These are phyloP conservation scores for Westerdykella aurantiaca DNA, from an alignment of 2,329 filamentous ascomycete species.

Conservation along the genomic window DNA sequence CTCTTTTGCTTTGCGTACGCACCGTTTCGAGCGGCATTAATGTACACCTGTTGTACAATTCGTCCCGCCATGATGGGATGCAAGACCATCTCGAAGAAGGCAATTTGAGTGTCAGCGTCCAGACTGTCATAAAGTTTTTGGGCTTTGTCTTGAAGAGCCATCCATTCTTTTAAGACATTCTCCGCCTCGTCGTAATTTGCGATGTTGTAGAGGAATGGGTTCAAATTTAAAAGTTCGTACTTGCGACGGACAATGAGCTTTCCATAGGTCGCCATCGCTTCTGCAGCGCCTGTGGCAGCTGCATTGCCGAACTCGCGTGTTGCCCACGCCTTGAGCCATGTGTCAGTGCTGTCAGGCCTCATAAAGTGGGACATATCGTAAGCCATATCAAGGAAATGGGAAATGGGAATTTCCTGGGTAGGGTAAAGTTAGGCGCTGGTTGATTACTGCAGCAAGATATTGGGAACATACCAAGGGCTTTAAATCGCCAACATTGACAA, in stretches of 20 bases:
- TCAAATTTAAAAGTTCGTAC: conserved; percentile 53
- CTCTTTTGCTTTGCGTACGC: conserved; percentile 21
- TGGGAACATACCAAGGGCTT: conserved; percentile 46
- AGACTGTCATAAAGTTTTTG: conserved; percentile 51
- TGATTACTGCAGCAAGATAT: neutral
- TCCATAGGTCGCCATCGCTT: conserved; percentile 50
- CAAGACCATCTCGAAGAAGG: conserved; percentile 57
- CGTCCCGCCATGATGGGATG: conserved; percentile 53
- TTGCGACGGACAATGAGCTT: conserved; percentile 51
- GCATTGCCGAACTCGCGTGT: conserved; percentile 50
- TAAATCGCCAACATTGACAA: conserved; percentile 60
- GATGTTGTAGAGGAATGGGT: conserved; percentile 47
- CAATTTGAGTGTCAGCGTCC: conserved; percentile 43
- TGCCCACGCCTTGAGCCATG: conserved; percentile 54
- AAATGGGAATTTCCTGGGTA: conserved; percentile 55
- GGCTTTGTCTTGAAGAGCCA: conserved; percentile 45
- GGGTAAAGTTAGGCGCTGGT: neutral
- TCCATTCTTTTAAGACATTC: conserved; percentile 50
- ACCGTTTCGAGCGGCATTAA: conserved; percentile 18
- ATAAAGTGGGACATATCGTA: conserved; percentile 55
- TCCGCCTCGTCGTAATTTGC: conserved; percentile 59
- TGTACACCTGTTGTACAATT: conserved; percentile 42
- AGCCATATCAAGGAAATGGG: conserved; percentile 59
- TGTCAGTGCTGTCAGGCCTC: conserved; percentile 32
- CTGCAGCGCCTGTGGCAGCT: conserved; percentile 43